Base-by-base conservation (phyloP, 176 grass and related monocot genomes). In the Dactylis glomerata region DNA sequence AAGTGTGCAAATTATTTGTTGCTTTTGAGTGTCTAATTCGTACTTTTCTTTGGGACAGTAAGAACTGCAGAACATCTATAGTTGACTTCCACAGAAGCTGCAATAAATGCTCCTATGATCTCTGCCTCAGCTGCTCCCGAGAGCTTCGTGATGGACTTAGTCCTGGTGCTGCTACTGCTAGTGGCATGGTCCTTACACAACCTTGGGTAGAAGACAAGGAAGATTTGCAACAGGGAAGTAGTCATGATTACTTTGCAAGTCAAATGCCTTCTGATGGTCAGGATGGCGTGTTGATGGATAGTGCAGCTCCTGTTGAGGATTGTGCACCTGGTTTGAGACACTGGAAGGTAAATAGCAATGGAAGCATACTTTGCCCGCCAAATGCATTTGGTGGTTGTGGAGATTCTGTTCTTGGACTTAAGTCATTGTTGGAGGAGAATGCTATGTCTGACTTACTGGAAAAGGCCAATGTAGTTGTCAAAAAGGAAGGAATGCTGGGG, bases 21-120 rank as follows among this genome's bases (percentile, higher is more conserved):
- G 6, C 1, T 31, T 55, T 38, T 1, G 72, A 49, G 10, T 61
- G 17, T 81, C 68, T 94, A 56, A 90, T 3, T 63, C 6, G 13
- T 34, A 17, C 3, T 42, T 61, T 52, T 72, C 13, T 54, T 61
- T 92, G 10, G 50, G 40, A 85, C 59, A 95, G 96, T 12, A 37
- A 95, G 68, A 92, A 88, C 64, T 97, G 95, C 71, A 87, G 80
- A 75, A 97, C 95, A 81, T 92, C 95, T 31, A 97, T 97, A 59
- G 82, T 94, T 81, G 92, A 97, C 58, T 88, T 88, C 22, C 95
- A 97, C 56, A 59, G 95, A 81, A 97, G 88, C 87, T 97, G 95
- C 5, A 23, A 46, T 17, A 80, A 36, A 36, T 92, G 95, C 80
- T 67, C 76, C 19, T 94, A 92, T 17, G 95, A 94, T 81, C 61